phyloP scores from a whole-genome alignment of 768 basidiomycete genomes.

The Podaxis sp. region DNA sequence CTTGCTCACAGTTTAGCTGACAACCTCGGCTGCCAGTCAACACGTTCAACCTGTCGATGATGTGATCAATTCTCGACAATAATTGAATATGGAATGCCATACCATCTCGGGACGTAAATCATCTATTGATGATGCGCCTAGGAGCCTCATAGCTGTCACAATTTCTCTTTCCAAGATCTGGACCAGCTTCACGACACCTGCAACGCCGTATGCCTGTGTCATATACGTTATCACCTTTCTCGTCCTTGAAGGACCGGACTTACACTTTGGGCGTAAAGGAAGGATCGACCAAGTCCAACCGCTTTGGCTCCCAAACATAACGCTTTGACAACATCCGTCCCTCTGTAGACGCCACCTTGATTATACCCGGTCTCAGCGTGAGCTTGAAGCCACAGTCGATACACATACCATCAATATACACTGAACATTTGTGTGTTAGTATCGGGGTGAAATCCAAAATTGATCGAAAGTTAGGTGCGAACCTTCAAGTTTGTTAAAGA shows the following conservation, averaged over 20 bases:
- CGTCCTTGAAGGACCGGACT: conserved; percentile 16
- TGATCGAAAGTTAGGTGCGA: not conserved
- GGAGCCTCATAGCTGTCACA: conserved; percentile 63
- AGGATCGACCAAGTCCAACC: conserved; percentile 81
- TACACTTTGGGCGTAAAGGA: conserved; percentile 85
- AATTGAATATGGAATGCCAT: conserved; percentile 16
- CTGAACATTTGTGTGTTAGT: conserved; percentile 28
- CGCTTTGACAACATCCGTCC: conserved; percentile 77
- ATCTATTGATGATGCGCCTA: conserved; percentile 62
- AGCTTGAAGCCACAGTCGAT: not conserved
- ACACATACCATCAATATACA: conserved; percentile 77
- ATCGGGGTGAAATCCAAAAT: not conserved
- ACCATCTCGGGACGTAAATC: conserved; percentile 78
- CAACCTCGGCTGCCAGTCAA: conserved; percentile 50
- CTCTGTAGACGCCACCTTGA: conserved; percentile 13
- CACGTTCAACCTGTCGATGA: conserved; percentile 47
- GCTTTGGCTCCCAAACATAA: conserved; percentile 84
- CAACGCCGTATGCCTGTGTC: conserved; percentile 68
- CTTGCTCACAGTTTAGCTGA: conserved; percentile 28
- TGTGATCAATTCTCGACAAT: not conserved
- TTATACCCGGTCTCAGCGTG: not conserved
- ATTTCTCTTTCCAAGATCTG: conserved; percentile 78
- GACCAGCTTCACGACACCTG: conserved; percentile 62
- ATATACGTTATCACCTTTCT: not conserved
- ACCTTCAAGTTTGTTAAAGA: conserved; percentile 72